phyloP scores from a whole-genome alignment of 1,139 yeast species.

The Casaregolazyma lundiana region DNA sequence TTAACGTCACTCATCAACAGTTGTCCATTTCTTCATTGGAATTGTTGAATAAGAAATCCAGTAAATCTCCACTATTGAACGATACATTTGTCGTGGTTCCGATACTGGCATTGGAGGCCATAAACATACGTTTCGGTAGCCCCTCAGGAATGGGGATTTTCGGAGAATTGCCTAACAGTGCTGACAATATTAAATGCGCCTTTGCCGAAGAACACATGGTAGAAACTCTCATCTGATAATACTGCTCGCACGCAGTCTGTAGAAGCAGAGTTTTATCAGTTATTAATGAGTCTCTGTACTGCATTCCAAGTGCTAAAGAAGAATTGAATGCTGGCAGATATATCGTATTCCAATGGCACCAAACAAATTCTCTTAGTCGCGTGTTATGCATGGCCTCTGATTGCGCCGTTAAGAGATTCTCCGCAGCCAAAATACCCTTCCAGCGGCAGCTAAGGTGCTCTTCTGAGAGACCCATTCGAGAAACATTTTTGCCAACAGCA shows the following conservation, averaged over 20 bases:
- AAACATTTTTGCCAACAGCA: constrained; percentile 5
- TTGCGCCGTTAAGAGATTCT: constrained; percentile 8
- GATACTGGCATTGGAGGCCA: too few species aligned
- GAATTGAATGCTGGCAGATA: constrained; percentile 13
- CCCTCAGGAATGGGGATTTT: constrained; percentile 11
- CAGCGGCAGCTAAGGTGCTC: constrained; percentile 10
- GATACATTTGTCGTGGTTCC: background rate
- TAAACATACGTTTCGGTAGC: background rate
- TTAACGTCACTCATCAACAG: too few species aligned
- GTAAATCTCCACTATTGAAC: background rate
- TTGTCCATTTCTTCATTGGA: too few species aligned
- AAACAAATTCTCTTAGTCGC: constrained; percentile 11
- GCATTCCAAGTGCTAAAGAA: constrained; percentile 8
- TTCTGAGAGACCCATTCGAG: constrained; percentile 7
- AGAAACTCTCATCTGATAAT: constrained; percentile 13
- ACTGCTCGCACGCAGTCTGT: constrained; percentile 8
- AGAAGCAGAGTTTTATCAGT: constrained; percentile 9
- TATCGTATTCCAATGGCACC: constrained; percentile 14
- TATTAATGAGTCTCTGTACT: constrained; percentile 5
- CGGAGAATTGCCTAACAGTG: constrained; percentile 8
- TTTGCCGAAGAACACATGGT: constrained; percentile 15
- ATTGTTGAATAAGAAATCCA: background rate
- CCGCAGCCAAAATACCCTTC: constrained; percentile 10
- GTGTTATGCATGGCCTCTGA: constrained; percentile 5
- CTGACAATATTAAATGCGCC: constrained; percentile 12